Percentiles rank a stretch among this genome's conserved stretches.
These are phyloP conservation scores for Nepenthes alata DNA, from an alignment of 179 eudicot genomes.

Conservation along the genomic window DNA sequence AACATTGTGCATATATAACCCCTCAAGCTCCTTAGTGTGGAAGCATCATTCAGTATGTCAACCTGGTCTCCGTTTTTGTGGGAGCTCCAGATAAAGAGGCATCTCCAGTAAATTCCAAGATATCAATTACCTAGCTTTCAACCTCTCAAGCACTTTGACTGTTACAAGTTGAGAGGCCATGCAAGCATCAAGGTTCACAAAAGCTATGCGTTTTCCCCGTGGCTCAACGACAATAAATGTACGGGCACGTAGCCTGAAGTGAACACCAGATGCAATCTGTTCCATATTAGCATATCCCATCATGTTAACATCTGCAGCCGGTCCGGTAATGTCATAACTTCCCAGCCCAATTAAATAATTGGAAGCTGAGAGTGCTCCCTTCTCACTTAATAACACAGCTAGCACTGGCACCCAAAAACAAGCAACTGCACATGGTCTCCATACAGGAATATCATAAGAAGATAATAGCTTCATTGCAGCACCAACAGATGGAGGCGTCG, in stretches of 20 bases:
- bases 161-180: slow-evolving; percentile 95
- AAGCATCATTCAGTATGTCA: no score
- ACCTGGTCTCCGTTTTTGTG: no score
- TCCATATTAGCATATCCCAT: slow-evolving; percentile 91
- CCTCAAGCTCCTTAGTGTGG: no score
- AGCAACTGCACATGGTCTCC: slow-evolving; percentile 11
- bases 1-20: no score
- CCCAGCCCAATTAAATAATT: slow-evolving; percentile 83
- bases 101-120: neutral
- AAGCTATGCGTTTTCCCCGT: slow-evolving; percentile 50
- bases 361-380: slow-evolving; percentile 33
- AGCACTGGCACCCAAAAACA: slow-evolving; percentile 12
- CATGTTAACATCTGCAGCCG: slow-evolving; percentile 98
- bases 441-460: neutral
- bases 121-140: slow-evolving; percentile 68
- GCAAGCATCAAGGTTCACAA: slow-evolving; percentile 97
- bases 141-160: slow-evolving; percentile 80
- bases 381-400: slow-evolving; percentile 19
- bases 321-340: slow-evolving; percentile 97
- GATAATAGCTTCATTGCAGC: slow-evolving; percentile 16
- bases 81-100: neutral
- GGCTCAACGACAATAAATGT: slow-evolving; percentile 87
- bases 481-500: neutral
- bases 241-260: slow-evolving; percentile 87
- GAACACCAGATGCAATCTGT: slow-evolving; percentile 79